Base-by-base conservation (phyloP, 2,329 filamentous ascomycete species). In the Trichoderma harzianum region DNA sequence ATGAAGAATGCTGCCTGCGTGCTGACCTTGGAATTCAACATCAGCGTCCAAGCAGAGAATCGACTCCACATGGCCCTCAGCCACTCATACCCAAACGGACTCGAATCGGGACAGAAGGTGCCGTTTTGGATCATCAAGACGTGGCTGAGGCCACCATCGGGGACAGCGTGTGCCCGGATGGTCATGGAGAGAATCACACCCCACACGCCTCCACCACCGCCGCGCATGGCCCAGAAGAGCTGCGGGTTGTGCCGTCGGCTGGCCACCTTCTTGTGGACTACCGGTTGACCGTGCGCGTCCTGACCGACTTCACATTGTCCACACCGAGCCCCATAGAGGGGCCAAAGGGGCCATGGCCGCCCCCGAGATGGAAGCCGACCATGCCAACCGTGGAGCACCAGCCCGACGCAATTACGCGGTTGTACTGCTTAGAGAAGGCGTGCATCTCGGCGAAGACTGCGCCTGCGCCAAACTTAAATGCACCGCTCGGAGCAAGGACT, bases 221-320 rank as follows among this genome's bases (percentile, higher is more conserved):
- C 85, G 58, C 81, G 79, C 4, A 87, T 77, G 7, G 86, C 86
- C 86, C 86, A 89, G 77, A 85, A 88, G 1, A 89, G 78, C 64
- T 89, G 86, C 0, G 78, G 70, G 72, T 88, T 83, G 21, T 84
- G 74, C 2, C 79, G 47, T 24, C n/a, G 47, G 47, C 47, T 51
- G 21, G 47, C 47, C n/a, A 51, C 47, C 47, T 51, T 51, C 47
- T 51, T 51, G 47, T 51, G 47, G 47, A 51, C 18, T n/a, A 24
- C 18, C 78, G 2, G 76, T 79, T 32, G 81, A 83, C 4, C 85
- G 86, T 5, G 76, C 82, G 3, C 86, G 74, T 24, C 83, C 73
- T 16, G 79, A 69, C 1, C 86, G 86, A 51, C 77, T 75, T 0
- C 1, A 84, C 81, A 63, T 86, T 83, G 74, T 88, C 86, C 0